Conservation (phyloP, 2,329 filamentous ascomycete genomes). For the Hymenoscyphus infarciens region DNA sequence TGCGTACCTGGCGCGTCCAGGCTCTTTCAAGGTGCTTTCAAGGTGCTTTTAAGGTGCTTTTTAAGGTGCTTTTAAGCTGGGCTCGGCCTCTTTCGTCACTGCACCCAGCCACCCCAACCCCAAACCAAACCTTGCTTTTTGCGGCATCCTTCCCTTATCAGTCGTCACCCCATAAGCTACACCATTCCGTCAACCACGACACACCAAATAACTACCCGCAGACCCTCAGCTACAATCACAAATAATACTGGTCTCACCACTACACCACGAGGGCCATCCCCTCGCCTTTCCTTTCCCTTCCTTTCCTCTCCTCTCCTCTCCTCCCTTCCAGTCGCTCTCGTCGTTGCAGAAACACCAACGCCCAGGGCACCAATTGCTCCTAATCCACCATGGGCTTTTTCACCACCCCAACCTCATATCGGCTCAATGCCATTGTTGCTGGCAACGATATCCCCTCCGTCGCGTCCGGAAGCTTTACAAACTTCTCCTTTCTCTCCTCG, state of each 20-base stretch:
- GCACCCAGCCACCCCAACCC: too few species aligned
- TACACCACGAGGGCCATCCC: conserved; percentile 1
- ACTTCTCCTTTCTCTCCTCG: conserved; percentile 26
- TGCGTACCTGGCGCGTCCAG: too few species aligned
- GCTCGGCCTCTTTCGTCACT: neutral
- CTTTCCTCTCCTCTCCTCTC: too few species aligned
- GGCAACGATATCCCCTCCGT: conserved; percentile 28
- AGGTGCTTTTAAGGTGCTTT: too few species aligned
- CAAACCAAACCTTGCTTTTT: neutral
- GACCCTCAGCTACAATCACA: neutral
- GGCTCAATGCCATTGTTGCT: conserved; percentile 39
- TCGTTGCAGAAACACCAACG: conserved; percentile 14
- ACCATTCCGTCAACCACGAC: neutral
- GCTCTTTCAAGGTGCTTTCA: too few species aligned
- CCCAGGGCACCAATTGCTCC: conserved; percentile 23
- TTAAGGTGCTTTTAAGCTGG: neutral
- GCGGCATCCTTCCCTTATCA: neutral
- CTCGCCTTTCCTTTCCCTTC: neutral
- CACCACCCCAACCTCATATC: conserved; percentile 46
- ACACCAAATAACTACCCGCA: neutral
- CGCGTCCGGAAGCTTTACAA: conserved; percentile 22
- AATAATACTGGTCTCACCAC: neutral
- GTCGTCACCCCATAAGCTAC: neutral
- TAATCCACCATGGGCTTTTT: conserved; percentile 40
- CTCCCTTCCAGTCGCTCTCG: neutral